These are phyloP conservation scores for Tricholoma furcatifolium DNA, from an alignment of 768 basidiomycete genomes.

Conservation along the genomic window DNA sequence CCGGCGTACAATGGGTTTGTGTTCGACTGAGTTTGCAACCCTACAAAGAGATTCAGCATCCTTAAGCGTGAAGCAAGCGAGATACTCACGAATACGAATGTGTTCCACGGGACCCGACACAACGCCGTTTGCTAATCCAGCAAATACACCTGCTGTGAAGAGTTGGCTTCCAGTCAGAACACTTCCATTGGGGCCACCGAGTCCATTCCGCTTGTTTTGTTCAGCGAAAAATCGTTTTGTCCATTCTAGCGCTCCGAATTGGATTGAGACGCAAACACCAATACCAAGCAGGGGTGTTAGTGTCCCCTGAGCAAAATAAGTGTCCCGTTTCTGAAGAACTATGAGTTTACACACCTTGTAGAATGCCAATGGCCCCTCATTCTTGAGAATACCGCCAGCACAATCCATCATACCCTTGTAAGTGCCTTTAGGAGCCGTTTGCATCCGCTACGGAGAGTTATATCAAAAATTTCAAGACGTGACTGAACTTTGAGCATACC, in stretches of 20 bases:
- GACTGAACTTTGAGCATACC: slow-evolving; percentile 46
- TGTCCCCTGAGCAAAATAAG: slow-evolving; percentile 61
- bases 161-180: slow-evolving; percentile 63
- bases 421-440: slow-evolving; percentile 89
- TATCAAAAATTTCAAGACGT: background rate
- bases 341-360: slow-evolving; percentile 69
- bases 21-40: slow-evolving; percentile 88
- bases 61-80: background rate
- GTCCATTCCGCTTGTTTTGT: slow-evolving; percentile 56
- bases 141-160: slow-evolving; percentile 73
- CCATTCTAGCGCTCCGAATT: slow-evolving; percentile 88
- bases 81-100: slow-evolving; percentile 84
- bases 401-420: slow-evolving; percentile 87
- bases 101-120: slow-evolving; percentile 97
- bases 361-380: slow-evolving; percentile 91
- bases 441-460: slow-evolving; percentile 68
- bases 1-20: slow-evolving; percentile 76
- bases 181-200: slow-evolving; percentile 66
- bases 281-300: slow-evolving; percentile 89
- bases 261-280: slow-evolving; percentile 93
- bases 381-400: slow-evolving; percentile 85
- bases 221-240: slow-evolving; percentile 76
- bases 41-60: slow-evolving; percentile 33
- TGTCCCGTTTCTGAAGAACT: background rate
- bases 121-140: slow-evolving; percentile 87